These are phyloP conservation scores for Erodium maritimum DNA, from an alignment of 345 rosid genomes.

Conservation along the genomic window DNA sequence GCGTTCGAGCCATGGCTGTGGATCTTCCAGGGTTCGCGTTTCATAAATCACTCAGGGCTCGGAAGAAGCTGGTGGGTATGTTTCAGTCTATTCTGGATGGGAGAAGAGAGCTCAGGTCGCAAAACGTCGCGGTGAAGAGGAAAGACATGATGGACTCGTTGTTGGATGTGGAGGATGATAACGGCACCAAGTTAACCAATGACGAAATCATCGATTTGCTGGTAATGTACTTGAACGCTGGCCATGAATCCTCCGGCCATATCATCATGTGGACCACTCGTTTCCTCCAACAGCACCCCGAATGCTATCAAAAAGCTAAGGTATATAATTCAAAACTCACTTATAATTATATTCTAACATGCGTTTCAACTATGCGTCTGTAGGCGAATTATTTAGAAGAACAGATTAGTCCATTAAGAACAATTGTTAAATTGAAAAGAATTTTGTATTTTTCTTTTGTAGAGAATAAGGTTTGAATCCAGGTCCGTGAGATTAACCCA, in stretches of 20 bases:
- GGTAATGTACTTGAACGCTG: slow-evolving; percentile 25
- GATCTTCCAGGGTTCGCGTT: slow-evolving; percentile 52
- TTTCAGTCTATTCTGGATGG: slow-evolving; percentile 24
- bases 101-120: slow-evolving; percentile 10
- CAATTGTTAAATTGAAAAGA: too few species aligned
- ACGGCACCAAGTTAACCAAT: slow-evolving; percentile 19
- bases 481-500: too few species aligned
- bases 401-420: too few species aligned
- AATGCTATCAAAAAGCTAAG: slow-evolving; percentile 38
- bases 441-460: too few species aligned
- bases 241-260: slow-evolving; percentile 22
- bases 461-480: too few species aligned
- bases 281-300: slow-evolving; percentile 39
- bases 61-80: slow-evolving; percentile 28
- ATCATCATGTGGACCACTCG: slow-evolving; percentile 20
- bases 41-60: slow-evolving; percentile 43
- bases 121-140: not conserved
- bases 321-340: too few species aligned
- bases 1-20: slow-evolving; percentile 40
- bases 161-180: slow-evolving; percentile 19
- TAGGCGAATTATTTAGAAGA: too few species aligned
- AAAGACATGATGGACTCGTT: slow-evolving; percentile 30
- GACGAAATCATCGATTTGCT: slow-evolving; percentile 24
- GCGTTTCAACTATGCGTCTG: too few species aligned
- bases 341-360: too few species aligned